Evolutionary conservation across 1,284 basidiomycete species (phyloP), one percentile per base, ranked within the genome.

Genomic region (Dichomitus squalens): DNA sequence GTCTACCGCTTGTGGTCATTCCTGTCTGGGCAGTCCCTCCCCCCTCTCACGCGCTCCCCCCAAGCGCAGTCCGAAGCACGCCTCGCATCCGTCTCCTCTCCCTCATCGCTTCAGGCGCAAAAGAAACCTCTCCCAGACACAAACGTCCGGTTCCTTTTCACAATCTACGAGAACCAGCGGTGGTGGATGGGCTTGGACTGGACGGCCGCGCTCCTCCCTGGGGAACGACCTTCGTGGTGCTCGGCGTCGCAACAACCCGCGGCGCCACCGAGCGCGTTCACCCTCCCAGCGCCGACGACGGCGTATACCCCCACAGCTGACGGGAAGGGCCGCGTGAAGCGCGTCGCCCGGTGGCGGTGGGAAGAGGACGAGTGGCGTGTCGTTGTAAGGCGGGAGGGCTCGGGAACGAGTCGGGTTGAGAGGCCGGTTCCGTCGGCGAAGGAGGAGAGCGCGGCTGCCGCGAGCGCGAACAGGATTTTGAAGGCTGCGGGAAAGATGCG

Each of bases 181-280:
- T 98, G 95, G 96, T 93, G 90, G 90, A 82, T 92, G 79, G 89
- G 88, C 2, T 79, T 92, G 39, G 90, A 98, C 74, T 98, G 93
- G 93, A 96, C 95, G 0, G 90, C 92, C 2, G 94, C 95, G 0
- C 82, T 98, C 6, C 81, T 98, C 4, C 95, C 95, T 0, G 85
- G 87, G 39, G 95, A 98, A 71, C 86, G 95, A 0, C 93, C 95
- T 0, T 90, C 91, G 3, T 98, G 95, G 95, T 93, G 86, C 68
- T 82, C 86, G 6, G 71, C 79, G 3, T 70, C 81, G 3, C 81
- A 83, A 18, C 77, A 78, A 2, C 82, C 87, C 23, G 75, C 88
- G 4, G 77, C 84, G 0, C 88, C 89, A 0, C 89, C 90, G 0
- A 83, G 80, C 55, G 81, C 80, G 0, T 90, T 87, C 60, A 76